phyloP scores from a whole-genome alignment of 352 stramenopile species.

The Pythium dissimile region DNA sequence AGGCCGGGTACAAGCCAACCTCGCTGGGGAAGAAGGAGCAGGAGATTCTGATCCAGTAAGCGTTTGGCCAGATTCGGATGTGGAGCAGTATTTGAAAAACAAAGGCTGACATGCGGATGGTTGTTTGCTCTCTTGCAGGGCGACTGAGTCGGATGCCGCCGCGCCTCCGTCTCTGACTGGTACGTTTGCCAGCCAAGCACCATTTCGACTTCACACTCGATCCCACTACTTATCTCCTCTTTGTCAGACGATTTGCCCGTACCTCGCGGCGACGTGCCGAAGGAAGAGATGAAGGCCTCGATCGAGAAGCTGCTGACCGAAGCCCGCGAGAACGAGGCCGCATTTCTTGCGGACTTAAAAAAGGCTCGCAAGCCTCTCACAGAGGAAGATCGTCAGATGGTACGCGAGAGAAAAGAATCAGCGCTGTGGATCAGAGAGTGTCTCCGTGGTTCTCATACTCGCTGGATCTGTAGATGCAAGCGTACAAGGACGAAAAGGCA shows the following conservation, averaged over 20 bases:
- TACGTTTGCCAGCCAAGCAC: too few relatives aligned
- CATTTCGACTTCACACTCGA: too few relatives aligned
- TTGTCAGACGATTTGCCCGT: constrained; percentile 44
- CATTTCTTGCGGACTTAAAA: constrained; percentile 77
- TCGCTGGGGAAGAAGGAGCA: constrained; percentile 37
- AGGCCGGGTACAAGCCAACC: constrained; percentile 41
- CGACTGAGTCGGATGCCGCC: constrained; percentile 2
- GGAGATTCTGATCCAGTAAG: constrained; percentile 25
- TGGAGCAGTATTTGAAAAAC: neutral
- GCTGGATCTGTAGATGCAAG: constrained; percentile 47
- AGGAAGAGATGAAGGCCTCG: constrained; percentile 63
- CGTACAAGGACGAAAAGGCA: constrained; percentile 84
- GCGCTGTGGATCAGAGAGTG: neutral
- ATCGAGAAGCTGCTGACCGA: constrained; percentile 73
- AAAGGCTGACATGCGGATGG: neutral
- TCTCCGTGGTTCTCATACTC: neutral
- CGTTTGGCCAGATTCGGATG: neutral
- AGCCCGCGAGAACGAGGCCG: constrained; percentile 76
- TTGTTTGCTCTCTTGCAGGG: neutral
- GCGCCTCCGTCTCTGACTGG: constrained; percentile 10
- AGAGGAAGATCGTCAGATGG: constrained; percentile 79
- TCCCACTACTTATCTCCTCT: neutral
- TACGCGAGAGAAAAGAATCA: constrained; percentile 9
- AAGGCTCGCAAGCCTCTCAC: constrained; percentile 37
- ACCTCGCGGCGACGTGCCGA: constrained; percentile 47